phyloP scores from a whole-genome alignment of 805 yeast species.

The Yarrowia sp. region DNA sequence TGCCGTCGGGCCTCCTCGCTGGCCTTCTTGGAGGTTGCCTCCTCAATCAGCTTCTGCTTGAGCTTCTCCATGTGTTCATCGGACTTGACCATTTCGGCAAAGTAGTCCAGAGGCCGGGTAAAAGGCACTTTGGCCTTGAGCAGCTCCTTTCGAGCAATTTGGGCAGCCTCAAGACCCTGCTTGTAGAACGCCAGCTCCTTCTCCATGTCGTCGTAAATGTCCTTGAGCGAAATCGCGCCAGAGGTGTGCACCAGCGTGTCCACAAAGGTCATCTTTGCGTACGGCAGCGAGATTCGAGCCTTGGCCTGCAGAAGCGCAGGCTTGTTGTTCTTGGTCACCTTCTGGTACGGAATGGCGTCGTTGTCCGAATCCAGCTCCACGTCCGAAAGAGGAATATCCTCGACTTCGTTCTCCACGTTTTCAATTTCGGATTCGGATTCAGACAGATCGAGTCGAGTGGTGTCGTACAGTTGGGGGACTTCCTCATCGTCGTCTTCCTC shows the following conservation, averaged over 20 bases:
- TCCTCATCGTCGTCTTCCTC: conserved; percentile 50
- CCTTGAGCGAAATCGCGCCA: conserved; percentile 67
- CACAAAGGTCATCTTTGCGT: conserved; percentile 71
- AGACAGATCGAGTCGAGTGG: conserved; percentile 48
- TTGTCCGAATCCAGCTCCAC: conserved; percentile 94
- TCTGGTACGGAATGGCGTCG: conserved; percentile 90
- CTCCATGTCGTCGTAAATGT: conserved; percentile 93
- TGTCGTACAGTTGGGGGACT: conserved; percentile 47
- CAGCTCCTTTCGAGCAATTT: conserved; percentile 70
- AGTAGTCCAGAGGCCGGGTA: conserved; percentile 91
- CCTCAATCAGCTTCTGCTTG: conserved; percentile 78
- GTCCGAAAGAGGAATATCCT: conserved; percentile 86
- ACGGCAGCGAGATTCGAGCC: conserved; percentile 54
- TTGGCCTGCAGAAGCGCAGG: conserved; percentile 62
- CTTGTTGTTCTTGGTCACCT: conserved; percentile 83
- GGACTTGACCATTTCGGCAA: conserved; percentile 97
- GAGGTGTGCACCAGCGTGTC: conserved; percentile 71
- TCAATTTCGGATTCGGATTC: conserved; percentile 55
- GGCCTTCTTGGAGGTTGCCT: conserved; percentile 76
- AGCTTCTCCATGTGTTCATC: conserved; percentile 98
- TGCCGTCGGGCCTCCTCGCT: conserved; percentile 93
- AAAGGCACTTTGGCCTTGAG: conserved; percentile 78
- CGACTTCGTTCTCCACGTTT: conserved; percentile 71
- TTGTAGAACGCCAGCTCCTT: conserved; percentile 94
- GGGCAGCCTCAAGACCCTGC: conserved; percentile 87